A percentile compares a stretch with the other conserved stretches of the same genome.
phyloP scores from a whole-genome alignment of 2,329 filamentous ascomycete genomes.

The Talaromyces sp. region DNA sequence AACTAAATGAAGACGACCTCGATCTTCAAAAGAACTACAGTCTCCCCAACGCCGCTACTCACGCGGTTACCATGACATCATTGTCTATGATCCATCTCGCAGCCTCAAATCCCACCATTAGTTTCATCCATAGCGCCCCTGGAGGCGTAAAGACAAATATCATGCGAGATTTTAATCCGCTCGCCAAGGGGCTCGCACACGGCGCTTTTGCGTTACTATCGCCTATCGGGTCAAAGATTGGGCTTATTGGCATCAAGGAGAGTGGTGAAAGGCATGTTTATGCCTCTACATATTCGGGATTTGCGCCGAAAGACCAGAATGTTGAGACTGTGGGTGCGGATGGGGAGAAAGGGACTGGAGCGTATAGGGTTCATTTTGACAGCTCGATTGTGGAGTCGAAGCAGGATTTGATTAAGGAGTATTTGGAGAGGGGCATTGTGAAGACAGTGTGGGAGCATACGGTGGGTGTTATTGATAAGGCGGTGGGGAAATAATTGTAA shows the following conservation, averaged over 20 bases:
- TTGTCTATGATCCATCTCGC: conserved; percentile 53
- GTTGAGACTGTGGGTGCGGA: conserved; percentile 22
- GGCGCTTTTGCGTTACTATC: conserved; percentile 13
- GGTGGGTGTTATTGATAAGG: conserved; percentile 23
- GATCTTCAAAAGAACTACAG: conserved; percentile 28
- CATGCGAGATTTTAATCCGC: conserved; percentile 51
- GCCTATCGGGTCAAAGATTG: conserved; percentile 19
- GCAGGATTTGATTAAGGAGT: conserved; percentile 20
- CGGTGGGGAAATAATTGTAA: not conserved
- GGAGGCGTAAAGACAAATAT: conserved; percentile 50
- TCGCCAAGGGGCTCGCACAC: not conserved
- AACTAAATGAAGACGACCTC: conserved; percentile 38
- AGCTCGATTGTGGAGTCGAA: conserved; percentile 20
- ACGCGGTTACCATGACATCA: conserved; percentile 52
- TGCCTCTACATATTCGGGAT: conserved; percentile 21
- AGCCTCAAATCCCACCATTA: conserved; percentile 45
- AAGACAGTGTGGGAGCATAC: conserved; percentile 28
- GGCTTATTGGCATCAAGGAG: conserved; percentile 23
- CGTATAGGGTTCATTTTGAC: conserved; percentile 25
- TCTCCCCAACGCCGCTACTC: conserved; percentile 29
- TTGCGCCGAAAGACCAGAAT: conserved; percentile 19
- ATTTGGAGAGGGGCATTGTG: conserved; percentile 20
- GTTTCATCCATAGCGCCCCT: conserved; percentile 53
- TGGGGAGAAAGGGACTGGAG: conserved; percentile 25
- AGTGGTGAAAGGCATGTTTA: conserved; percentile 28